Evolutionary conservation across 352 stramenopile species (phyloP).

Genomic region (Halophytophthora polymorphica): DNA sequence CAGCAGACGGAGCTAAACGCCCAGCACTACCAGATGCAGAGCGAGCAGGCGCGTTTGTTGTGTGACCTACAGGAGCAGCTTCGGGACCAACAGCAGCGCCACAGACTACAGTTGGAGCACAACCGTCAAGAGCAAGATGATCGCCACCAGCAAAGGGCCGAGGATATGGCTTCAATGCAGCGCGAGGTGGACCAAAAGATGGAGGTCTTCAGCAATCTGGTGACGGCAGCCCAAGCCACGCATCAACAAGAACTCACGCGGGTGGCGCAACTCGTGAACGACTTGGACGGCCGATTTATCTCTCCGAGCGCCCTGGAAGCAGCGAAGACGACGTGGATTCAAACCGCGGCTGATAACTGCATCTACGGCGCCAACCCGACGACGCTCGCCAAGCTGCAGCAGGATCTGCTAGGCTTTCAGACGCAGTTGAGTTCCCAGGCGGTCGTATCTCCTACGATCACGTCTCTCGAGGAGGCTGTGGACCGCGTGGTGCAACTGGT

Average conservation of each 20-base stretch:
- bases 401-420: constrained; percentile 32
- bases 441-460: constrained; percentile 20
- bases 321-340: constrained; percentile 30
- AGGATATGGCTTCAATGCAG: constrained; percentile 10
- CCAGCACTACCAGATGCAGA: constrained; percentile 19
- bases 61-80: constrained; percentile 24
- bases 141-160: constrained; percentile 11
- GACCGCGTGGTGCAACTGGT: constrained; percentile 33
- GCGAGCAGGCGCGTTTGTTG: constrained; percentile 1
- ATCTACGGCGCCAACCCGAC: constrained; percentile 44
- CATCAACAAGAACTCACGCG: constrained; percentile 11
- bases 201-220: constrained; percentile 14
- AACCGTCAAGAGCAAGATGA: constrained; percentile 28
- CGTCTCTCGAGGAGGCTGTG: constrained; percentile 29
- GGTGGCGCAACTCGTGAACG: constrained; percentile 6
- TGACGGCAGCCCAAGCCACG: constrained; percentile 11
- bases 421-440: constrained; percentile 20
- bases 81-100: constrained; percentile 9
- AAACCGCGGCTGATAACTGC: constrained; percentile 48
- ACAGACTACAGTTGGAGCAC: constrained; percentile 1
- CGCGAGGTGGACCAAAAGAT: constrained; percentile 23
- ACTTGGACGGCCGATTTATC: constrained; percentile 27
- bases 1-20: constrained; percentile 24
- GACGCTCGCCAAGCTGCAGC: constrained; percentile 27
- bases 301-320: constrained; percentile 23